phyloP scores from a whole-genome alignment of 2,329 filamentous ascomycete genomes.

The Botryotinia convoluta region DNA sequence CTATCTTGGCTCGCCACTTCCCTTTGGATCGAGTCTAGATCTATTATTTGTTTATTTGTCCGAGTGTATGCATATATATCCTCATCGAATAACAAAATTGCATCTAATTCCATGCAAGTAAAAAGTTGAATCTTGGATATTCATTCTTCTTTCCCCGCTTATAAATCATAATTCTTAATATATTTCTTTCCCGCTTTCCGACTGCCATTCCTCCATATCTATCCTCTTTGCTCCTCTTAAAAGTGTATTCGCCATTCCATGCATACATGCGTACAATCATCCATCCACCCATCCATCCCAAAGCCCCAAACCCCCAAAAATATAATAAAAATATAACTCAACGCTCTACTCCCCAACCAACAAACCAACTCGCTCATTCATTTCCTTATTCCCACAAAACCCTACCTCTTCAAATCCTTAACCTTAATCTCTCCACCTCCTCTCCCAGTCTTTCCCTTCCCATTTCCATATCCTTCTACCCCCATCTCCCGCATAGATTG shows the following conservation, averaged over 20 bases:
- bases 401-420: conserved; percentile 35
- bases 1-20: neutral
- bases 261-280: neutral
- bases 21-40: neutral
- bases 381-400: neutral
- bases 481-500: conserved; percentile 49
- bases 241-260: neutral
- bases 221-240: neutral
- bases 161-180: neutral
- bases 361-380: neutral
- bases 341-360: neutral
- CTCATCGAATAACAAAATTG: neutral
- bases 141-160: neutral
- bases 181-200: neutral
- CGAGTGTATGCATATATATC: neutral
- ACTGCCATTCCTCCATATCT: neutral
- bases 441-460: conserved; percentile 34
- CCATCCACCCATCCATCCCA: neutral
- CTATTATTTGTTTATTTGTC: neutral
- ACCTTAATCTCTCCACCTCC: conserved; percentile 38
- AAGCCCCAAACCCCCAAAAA: neutral
- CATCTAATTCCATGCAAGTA: neutral
- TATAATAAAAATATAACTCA: neutral
- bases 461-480: conserved; percentile 36
- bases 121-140: neutral